Conservation (phyloP, 2,329 filamentous ascomycete species). For the Metarhizium album region DNA sequence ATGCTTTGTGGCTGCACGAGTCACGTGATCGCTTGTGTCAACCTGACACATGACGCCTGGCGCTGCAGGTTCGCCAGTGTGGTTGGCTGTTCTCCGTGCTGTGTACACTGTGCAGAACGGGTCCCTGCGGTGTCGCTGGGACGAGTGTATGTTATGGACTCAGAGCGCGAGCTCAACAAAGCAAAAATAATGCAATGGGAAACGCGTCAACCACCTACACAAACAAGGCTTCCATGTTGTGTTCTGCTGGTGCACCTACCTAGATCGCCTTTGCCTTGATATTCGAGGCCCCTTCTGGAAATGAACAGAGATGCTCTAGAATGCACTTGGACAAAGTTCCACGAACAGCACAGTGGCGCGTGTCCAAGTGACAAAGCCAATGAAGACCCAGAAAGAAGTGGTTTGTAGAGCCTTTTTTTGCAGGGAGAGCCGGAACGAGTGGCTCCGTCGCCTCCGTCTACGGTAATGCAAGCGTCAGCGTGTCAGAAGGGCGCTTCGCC, state of each 20-base stretch:
- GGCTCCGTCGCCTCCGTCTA: conserved; percentile 13
- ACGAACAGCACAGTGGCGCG: not conserved
- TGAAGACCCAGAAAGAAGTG: no score
- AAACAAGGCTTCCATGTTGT: not conserved
- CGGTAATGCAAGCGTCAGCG: conserved; percentile 14
- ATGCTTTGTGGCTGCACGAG: no score
- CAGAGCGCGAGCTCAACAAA: not conserved
- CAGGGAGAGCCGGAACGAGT: conserved; percentile 7
- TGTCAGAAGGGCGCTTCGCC: conserved; percentile 17
- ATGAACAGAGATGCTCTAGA: not conserved
- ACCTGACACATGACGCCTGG: not conserved
- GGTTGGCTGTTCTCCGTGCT: not conserved
- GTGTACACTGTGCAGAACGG: not conserved
- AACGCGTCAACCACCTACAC: not conserved
- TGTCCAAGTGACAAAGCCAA: not conserved
- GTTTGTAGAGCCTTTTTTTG: no score
- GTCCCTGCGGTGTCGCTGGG: not conserved
- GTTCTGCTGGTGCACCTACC: no score
- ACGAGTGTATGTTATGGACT: not conserved
- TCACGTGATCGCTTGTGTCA: no score
- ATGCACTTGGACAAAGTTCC: not conserved
- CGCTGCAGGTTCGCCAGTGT: not conserved
- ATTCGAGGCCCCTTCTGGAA: not conserved
- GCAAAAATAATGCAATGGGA: not conserved
- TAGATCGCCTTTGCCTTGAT: not conserved